These are phyloP conservation scores for Cladosporium sp. DNA, from an alignment of 2,329 filamentous ascomycete species.

Conservation along the genomic window DNA sequence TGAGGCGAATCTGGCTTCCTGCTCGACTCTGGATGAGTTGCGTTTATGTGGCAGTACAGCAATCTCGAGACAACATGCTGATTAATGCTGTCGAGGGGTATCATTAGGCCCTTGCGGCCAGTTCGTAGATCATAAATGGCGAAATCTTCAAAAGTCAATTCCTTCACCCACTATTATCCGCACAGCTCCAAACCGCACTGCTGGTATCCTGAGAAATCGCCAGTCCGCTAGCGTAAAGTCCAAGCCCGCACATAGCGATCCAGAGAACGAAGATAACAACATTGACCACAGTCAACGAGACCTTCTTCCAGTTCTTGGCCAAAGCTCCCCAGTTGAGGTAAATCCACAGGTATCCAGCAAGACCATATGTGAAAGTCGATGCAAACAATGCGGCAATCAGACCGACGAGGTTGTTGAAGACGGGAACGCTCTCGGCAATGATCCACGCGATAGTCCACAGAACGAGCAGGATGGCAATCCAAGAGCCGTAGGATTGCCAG, in stretches of 20 bases:
- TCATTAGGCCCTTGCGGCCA: neutral
- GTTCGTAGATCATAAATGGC: neutral
- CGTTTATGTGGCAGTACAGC: neutral
- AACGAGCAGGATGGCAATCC: conserved; percentile 53
- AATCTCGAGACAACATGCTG: neutral
- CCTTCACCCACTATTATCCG: conserved; percentile 10
- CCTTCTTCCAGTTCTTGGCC: conserved; percentile 41
- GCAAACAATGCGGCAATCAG: conserved; percentile 59
- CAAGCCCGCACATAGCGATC: conserved; percentile 26
- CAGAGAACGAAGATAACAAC: conserved; percentile 33
- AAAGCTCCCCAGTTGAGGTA: conserved; percentile 44
- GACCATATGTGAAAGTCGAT: conserved; percentile 49
- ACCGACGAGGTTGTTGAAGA: conserved; percentile 63
- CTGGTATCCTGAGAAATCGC: conserved; percentile 16
- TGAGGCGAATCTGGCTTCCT: too few relatives aligned
- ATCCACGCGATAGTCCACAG: conserved; percentile 63
- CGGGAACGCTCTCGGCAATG: conserved; percentile 66
- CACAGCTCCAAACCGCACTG: conserved; percentile 14
- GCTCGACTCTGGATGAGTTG: too few relatives aligned
- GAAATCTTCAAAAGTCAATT: neutral
- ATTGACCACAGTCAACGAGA: conserved; percentile 40
- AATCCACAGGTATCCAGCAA: conserved; percentile 24
- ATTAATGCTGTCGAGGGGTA: neutral
- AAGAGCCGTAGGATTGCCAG: conserved; percentile 47
- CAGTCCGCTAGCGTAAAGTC: conserved; percentile 24